Conservation (phyloP, 345 rosid species). For the Brassica cretica region DNA sequence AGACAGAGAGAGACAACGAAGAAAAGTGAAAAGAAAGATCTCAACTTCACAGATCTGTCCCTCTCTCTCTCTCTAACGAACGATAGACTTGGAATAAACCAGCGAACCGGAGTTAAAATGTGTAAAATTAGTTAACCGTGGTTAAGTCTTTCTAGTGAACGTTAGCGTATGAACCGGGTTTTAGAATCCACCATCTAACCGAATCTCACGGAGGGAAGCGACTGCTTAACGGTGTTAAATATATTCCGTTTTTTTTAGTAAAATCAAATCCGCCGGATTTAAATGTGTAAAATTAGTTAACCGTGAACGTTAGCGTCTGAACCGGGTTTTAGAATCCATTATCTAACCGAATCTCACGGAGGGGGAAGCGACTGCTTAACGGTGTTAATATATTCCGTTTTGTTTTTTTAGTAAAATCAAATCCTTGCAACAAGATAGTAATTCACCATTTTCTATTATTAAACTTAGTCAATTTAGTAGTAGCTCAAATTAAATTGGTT, state of each 20-base stretch:
- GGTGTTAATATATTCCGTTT: constrained; percentile 15
- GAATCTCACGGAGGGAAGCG: not conserved
- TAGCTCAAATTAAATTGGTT: not conserved
- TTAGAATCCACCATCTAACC: not conserved
- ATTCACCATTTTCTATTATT: not conserved
- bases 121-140: constrained; percentile 14
- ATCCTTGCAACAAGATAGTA: too few relatives aligned
- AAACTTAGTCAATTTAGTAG: not conserved
- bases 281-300: too few relatives aligned
- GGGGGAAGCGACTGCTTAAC: constrained; percentile 3
- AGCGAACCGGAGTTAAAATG: constrained; percentile 25
- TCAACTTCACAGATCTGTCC: constrained; percentile 37
- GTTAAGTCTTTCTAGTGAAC: not conserved
- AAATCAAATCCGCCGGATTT: too few relatives aligned
- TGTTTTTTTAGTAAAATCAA: not conserved
- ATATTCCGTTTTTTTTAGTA: not conserved
- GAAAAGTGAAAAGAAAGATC: constrained; percentile 38
- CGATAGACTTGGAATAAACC: not conserved
- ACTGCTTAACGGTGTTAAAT: not conserved
- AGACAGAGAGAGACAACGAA: constrained; percentile 39
- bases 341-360: constrained; percentile 2
- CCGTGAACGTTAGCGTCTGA: not conserved
- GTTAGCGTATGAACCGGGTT: not conserved
- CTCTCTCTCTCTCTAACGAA: constrained; percentile 17
- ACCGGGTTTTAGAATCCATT: not conserved